These are phyloP conservation scores for Gorgonomyces haynaldii DNA, from an alignment of 192 early-diverging fungal species.

Conservation along the genomic window DNA sequence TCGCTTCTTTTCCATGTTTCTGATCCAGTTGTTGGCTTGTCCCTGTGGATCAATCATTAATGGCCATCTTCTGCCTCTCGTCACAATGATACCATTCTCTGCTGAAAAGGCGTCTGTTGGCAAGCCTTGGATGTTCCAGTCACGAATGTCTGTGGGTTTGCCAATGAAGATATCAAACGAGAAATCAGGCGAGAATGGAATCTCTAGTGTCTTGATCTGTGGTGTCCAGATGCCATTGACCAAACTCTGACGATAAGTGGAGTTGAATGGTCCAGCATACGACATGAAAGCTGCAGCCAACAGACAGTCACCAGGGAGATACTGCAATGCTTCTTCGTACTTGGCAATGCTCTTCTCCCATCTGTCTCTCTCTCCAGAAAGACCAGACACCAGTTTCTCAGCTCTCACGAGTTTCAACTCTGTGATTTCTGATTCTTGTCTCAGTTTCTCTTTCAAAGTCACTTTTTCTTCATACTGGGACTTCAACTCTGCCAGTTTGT, in stretches of 20 bases:
- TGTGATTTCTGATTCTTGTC: slow-evolving; percentile 43
- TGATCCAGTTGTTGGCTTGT: slow-evolving; percentile 55
- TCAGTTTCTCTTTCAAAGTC: slow-evolving; percentile 41
- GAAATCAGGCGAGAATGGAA: slow-evolving; percentile 43
- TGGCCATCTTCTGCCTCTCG: slow-evolving; percentile 43
- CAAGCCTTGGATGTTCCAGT: slow-evolving; percentile 50
- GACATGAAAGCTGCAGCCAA: slow-evolving; percentile 48
- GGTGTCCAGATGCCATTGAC: slow-evolving; percentile 36
- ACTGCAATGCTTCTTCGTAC: slow-evolving; percentile 40
- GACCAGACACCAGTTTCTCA: slow-evolving; percentile 44
- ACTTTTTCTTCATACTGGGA: slow-evolving; percentile 49
- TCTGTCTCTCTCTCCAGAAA: slow-evolving; percentile 44
- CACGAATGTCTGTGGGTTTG: slow-evolving; percentile 46
- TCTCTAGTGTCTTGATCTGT: slow-evolving; percentile 45
- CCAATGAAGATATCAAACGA: slow-evolving; percentile 43
- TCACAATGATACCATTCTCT: slow-evolving; percentile 53
- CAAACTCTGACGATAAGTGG: slow-evolving; percentile 37
- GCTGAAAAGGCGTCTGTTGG: slow-evolving; percentile 48
- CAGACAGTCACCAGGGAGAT: slow-evolving; percentile 45
- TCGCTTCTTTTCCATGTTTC: slow-evolving; percentile 44
- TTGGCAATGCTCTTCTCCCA: slow-evolving; percentile 44
- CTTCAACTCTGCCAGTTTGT: slow-evolving; percentile 48
- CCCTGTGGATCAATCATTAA: slow-evolving; percentile 52
- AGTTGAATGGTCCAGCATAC: slow-evolving; percentile 48
- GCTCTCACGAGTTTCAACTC: slow-evolving; percentile 40